Evolutionary conservation across 2,329 filamentous ascomycete species (phyloP), one percentile per base, ranked within the genome.

Genomic region (Alternaria triticimaculans): DNA sequence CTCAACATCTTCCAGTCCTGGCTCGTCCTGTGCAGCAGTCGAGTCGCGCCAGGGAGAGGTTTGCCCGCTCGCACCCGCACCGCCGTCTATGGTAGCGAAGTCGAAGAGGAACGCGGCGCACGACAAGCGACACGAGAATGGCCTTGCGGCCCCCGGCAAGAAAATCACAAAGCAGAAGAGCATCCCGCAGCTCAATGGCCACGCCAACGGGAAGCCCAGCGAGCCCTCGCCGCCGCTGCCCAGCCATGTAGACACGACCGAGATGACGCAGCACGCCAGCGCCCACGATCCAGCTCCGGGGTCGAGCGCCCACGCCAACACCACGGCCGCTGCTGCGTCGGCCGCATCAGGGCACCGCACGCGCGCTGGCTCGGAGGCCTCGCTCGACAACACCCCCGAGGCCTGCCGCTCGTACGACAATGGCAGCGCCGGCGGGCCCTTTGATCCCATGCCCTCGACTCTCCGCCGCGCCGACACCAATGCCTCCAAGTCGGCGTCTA

Each of bases 101-200:
- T 76, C 74, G 75, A 82, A 81, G 75, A 78, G 75, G 74, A 78
- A 74, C 73, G 80, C 79, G 78, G 78, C 82, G 76, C 82, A 82
- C 76, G 81, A 84, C 79, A 83, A 81, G 73, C 89, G 91, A 81
- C 91, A 96, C 83, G 94, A 97, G 83, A 94, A 92, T 90, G 93
- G 93, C 78, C 86, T 93, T 80, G 91, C 94, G 86, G 90, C 90
- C 76, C 89, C 91, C 57, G 90, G 90, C 71, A 93, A 90, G 85
- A 89, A 90, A 80, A 83, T 90, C 74, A 73, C 78, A 64, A 82
- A 80, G 75, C 81, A 83, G 75, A 81, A 80, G 72, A 84, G 82
- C 69, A 81, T 84, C 81, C 72, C 80, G 33, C 72, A 80, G 64
- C 80, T 83, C 73, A 79, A 82, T 77, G 81, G 78, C 72, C 73